phyloP scores from a whole-genome alignment of 1,284 basidiomycete species.

The Moniliophthora roreri region DNA sequence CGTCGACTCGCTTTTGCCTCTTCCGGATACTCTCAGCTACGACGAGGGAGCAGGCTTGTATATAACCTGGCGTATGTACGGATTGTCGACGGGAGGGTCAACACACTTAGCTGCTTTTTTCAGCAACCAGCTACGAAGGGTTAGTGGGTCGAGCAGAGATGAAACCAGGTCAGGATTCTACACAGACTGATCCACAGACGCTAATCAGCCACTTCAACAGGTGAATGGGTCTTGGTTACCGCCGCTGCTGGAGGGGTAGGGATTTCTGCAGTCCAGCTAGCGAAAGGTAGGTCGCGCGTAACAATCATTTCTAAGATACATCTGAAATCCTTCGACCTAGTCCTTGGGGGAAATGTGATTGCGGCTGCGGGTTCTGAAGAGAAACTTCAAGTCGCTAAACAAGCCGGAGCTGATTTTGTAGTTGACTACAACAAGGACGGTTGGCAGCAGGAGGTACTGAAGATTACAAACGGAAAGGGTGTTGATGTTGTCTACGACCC shows the following conservation, averaged over 20 bases:
- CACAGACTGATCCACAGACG: constrained; percentile 13
- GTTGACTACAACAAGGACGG: constrained; percentile 66
- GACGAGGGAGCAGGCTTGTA: constrained; percentile 37
- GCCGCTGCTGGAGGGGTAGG: constrained; percentile 95
- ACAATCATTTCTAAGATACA: background rate
- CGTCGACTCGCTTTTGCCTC: constrained; percentile 12
- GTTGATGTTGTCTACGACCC: constrained; percentile 91
- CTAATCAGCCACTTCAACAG: constrained; percentile 33
- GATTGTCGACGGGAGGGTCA: too few species aligned
- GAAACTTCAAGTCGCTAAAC: constrained; percentile 70
- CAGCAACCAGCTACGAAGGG: constrained; percentile 90
- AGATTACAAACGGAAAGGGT: constrained; percentile 78
- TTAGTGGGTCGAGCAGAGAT: constrained; percentile 82
- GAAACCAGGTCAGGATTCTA: constrained; percentile 54
- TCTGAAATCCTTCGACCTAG: constrained; percentile 31
- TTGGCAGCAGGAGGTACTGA: constrained; percentile 77
- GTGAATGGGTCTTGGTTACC: constrained; percentile 87
- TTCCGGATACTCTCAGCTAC: constrained; percentile 21
- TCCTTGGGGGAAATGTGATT: constrained; percentile 77
- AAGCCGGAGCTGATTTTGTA: constrained; percentile 70
- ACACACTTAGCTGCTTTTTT: too few species aligned
- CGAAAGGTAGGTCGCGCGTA: constrained; percentile 58
- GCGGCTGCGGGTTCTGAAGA: constrained; percentile 71
- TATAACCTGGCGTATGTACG: constrained; percentile 89
- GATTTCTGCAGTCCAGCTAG: constrained; percentile 86